Evolutionary conservation across 306 rosid species (phyloP), one percentile per base, ranked within the genome.

Genomic region (Vicia faba): DNA sequence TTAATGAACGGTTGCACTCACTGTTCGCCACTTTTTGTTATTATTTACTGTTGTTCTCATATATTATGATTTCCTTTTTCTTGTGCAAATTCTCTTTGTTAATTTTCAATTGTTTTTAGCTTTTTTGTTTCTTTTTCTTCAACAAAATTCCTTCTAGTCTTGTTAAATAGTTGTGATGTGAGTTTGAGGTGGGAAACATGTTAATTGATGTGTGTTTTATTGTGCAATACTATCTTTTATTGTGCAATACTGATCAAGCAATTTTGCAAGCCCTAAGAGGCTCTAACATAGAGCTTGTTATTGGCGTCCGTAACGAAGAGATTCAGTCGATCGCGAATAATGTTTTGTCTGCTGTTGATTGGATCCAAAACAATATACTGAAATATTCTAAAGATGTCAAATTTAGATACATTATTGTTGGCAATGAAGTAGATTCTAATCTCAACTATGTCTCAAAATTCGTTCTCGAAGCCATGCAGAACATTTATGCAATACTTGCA

Each of bases 251-350:
- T 9, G 31, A 65, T 31, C 31, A 13, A 46, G 15, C 64, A 64
- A 68, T 74, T 16, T 19, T 79, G 3, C 33, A 84, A 5, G 85
- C 92, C 12, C 80, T 84, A 0, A 73, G 23, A 64, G 87, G 87
- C 25, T 82, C 84, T 4, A 79, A 82, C 75, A 86, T 84, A 18
- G 84, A 86, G 46, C 70, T 86, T 35, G 11, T 44, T 1, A n/a
- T 86, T 15, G 84, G 66, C 18, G 73, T 80, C 23, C 69, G 63
- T 23, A 78, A 66, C 8, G 43, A 64, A 3, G 14, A 5, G 3
- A 49, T 86, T 3, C 63, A 70, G 38, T 41, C 63, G 13, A 76
- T 84, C 11, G 72, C 67, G 11, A 49, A 55, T 14, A 38, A 60
- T 39, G 54, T 41, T 1, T 41, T 0, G 73, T 39, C 1, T n/a